Evolutionary conservation across 23 red algal genomes (phyloP), one percentile per base, ranked within the genome.

Genomic region (Chondrus crispus): DNA sequence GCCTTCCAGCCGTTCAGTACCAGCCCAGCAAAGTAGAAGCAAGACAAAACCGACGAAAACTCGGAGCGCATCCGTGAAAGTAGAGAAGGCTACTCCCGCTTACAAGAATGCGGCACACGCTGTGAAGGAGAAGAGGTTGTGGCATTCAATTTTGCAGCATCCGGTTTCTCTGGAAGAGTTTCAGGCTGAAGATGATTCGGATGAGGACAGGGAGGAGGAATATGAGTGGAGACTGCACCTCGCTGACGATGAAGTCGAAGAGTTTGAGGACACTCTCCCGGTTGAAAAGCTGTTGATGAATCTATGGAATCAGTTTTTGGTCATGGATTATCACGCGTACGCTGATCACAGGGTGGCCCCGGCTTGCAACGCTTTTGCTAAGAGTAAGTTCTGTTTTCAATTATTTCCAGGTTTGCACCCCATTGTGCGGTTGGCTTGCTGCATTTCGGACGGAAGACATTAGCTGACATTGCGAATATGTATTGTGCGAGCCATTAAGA

Each of bases 251-350:
- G 77, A 92, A 73, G 64, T 92, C 32, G 89, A 84, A 45, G 89
- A 82, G 41, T 92, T 71, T 53, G 42, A 43, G 20, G 89, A 92
- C 37, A 92, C 76, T n/a, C 74, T 82, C 46, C 45, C 89, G 14
- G 77, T 84, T 24, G 89, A 92, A 38, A 92, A 82, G 36, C 24
- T 82, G 24, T 92, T 84, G 24, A 83, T 92, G 60, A 84, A 84
- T 51, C 52, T 92, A 62, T 92, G 89, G 89, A 92, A 92, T 63
- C 89, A 92, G 62, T 92, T 92, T 46, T 54, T 84, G 45, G 60
- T 49, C 28, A 84, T 82, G 44, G 89, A 92, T 45, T 46, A 54
- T 84, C 79, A 47, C 10, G 47, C 76, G 16, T 55, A 84, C 19
- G 32, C 57, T 18, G 89, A 92, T 68, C 74, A 44, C 30, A 48